Evolutionary conservation across 257 asterid genomes (phyloP).

Genomic region (Anisodus acutangulus): DNA sequence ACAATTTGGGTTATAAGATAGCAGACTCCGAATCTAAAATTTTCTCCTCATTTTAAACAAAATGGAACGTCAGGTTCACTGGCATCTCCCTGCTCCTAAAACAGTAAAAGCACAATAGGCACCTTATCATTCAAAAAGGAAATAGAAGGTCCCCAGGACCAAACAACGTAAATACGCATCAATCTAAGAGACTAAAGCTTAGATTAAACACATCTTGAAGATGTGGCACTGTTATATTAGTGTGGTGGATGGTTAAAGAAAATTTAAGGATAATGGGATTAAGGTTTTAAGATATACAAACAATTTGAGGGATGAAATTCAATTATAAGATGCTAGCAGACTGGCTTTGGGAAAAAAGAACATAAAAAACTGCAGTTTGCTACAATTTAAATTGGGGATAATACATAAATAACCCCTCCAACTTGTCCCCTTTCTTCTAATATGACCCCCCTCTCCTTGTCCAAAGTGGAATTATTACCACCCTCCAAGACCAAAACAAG

Average conservation of each 20-base stretch:
- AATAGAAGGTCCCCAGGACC: neutral
- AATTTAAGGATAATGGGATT: neutral
- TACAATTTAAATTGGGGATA: neutral
- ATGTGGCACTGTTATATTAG: neutral
- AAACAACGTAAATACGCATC: neutral
- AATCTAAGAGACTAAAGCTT: neutral
- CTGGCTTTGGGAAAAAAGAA: neutral
- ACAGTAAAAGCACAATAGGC: neutral
- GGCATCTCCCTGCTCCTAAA: neutral
- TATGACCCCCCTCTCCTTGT: neutral
- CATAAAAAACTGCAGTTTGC: neutral
- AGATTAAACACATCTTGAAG: slow-evolving; percentile 11
- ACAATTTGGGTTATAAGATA: neutral
- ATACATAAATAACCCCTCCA: neutral
- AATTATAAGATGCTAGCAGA: slow-evolving; percentile 1
- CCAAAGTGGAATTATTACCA: neutral
- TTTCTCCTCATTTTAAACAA: neutral
- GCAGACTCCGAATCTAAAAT: neutral
- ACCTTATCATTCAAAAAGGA: neutral
- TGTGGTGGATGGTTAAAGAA: neutral
- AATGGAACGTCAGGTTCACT: neutral
- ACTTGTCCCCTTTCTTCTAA: neutral
- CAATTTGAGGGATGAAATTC: slow-evolving; percentile 3
- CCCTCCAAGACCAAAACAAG: neutral
- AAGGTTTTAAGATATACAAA: neutral